Evolutionary conservation across 495 filamentous ascomycete species (phyloP).

Genomic region (Penicillium macrosclerotiorum): DNA sequence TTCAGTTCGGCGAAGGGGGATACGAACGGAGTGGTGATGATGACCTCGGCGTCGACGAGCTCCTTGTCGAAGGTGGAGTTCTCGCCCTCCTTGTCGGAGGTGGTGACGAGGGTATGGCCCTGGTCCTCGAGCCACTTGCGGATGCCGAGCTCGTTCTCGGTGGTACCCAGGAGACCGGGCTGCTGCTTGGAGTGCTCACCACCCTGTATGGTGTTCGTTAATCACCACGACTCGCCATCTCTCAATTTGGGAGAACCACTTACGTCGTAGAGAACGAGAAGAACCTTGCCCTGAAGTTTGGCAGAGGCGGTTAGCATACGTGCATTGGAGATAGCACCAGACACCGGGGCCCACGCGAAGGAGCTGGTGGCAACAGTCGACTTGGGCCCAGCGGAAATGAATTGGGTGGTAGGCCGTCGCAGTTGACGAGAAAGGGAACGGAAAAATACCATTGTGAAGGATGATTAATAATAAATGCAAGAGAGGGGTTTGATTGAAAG

Average conservation of each 20-base stretch:
- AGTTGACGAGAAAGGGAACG: conserved; percentile 57
- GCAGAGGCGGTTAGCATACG: conserved; percentile 57
- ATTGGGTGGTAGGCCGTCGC: conserved; percentile 56
- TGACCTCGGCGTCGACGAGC: conserved; percentile 93
- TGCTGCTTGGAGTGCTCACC: conserved; percentile 69
- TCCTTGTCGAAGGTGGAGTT: conserved; percentile 93
- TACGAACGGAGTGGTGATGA: conserved; percentile 96
- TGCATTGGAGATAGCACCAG: conserved; percentile 37
- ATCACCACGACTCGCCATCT: too few species aligned
- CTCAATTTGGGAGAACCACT: conserved; percentile 29
- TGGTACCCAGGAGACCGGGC: conserved; percentile 85
- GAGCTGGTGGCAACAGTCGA: conserved; percentile 15
- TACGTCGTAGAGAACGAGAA: conserved; percentile 75
- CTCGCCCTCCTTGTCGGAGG: conserved; percentile 94
- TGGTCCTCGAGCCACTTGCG: conserved; percentile 94
- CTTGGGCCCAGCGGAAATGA: conserved; percentile 41
- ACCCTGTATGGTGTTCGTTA: conserved; percentile 56
- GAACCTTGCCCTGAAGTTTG: conserved; percentile 66
- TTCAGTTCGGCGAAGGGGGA: not conserved
- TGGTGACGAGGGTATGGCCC: conserved; percentile 94
- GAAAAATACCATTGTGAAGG: conserved; percentile 69
- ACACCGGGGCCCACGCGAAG: conserved; percentile 30
- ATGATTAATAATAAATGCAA: conserved; percentile 13
- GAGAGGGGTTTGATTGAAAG: conserved; percentile 6
- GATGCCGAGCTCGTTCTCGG: conserved; percentile 95